Evolutionary conservation across 2,329 filamentous ascomycete genomes (phyloP), one percentile per base, ranked within the genome.

Genomic region (Colletotrichum nymphaeae): DNA sequence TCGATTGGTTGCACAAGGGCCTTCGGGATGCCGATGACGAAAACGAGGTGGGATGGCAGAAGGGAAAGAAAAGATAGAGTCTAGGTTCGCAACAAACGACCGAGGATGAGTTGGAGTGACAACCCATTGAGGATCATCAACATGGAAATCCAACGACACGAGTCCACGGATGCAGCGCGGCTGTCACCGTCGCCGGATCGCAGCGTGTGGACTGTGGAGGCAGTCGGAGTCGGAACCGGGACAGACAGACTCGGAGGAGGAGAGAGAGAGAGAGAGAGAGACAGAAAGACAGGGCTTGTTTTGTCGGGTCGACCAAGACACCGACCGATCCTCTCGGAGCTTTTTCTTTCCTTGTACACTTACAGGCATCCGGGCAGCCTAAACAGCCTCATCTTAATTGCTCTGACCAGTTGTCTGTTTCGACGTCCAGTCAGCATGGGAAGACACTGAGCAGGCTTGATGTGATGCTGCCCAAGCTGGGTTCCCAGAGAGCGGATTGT

Each of bases 401-500:
- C 62, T 32, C 49, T 35, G 30, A 37, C 46, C 62, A 49, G 42
- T 52, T 19, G n/a, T 37, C n/a, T 55, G 19, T 42, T 49, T 64
- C 49, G 62, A 56, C 62, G 19, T 22, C 49, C 49, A 22, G n/a
- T 28, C n/a, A 35, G n/a, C 32, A 9, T 24, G n/a, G 22, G 46
- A 16, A 24, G 11, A 42, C 26, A 55, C 28, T 37, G n/a, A 32
- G 30, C 62, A 64, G 30, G n/a, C 30, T 6, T 28, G 19, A 42
- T 58, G 64, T 42, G 59, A 60, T n/a, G 53, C 69, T 69, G 69
- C 59, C 66, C 69, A 8, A 55, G 53, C 63, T 12, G 16, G 28
- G 19, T 37, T n/a, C 9, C 42, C 49, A 11, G 16, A 37, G 11
- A 46, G 28, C 32, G 22, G 24, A 58, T 35, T 59, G 24, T 56